Percentiles rank a stretch among this genome's conserved stretches.
Evolutionary conservation across 805 yeast genomes (phyloP).

Genomic region (Kluyveromyces siamensis): DNA sequence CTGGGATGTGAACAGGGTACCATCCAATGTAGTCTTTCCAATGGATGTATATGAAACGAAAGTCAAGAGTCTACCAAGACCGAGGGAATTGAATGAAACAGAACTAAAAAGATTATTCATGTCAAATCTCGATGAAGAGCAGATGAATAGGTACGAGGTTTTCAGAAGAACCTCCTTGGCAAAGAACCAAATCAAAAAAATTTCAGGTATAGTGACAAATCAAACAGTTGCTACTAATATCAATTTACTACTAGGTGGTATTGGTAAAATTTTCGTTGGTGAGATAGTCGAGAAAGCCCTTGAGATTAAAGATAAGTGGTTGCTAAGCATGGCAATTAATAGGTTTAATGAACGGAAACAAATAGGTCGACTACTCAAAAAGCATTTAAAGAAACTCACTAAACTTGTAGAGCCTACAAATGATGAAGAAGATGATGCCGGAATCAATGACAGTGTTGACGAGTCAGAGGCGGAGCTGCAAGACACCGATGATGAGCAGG

Average conservation of each 20-base stretch:
- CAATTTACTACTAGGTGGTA: slow-evolving; percentile 74
- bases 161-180: slow-evolving; percentile 71
- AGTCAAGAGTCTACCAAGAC: slow-evolving; percentile 8
- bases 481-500: slow-evolving; percentile 24
- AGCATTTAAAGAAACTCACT: slow-evolving; percentile 31
- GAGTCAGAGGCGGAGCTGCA: slow-evolving; percentile 22
- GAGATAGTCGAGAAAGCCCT: slow-evolving; percentile 79
- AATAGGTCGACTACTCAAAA: slow-evolving; percentile 25
- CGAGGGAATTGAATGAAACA: slow-evolving; percentile 36
- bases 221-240: slow-evolving; percentile 74
- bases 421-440: slow-evolving; percentile 20
- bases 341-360: slow-evolving; percentile 36
- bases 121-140: slow-evolving; percentile 68
- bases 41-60: slow-evolving; percentile 19
- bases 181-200: slow-evolving; percentile 67
- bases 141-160: slow-evolving; percentile 79
- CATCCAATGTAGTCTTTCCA: slow-evolving; percentile 17
- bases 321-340: slow-evolving; percentile 32
- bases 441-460: slow-evolving; percentile 13
- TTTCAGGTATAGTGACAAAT: slow-evolving; percentile 69
- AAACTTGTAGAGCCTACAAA: slow-evolving; percentile 24
- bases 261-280: slow-evolving; percentile 83
- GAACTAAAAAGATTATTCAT: slow-evolving; percentile 56
- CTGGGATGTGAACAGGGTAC: slow-evolving; percentile 17
- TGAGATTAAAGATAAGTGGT: slow-evolving; percentile 52